Evolutionary conservation across 1,284 basidiomycete species (phyloP).

Genomic region (Austroboletus niveus): DNA sequence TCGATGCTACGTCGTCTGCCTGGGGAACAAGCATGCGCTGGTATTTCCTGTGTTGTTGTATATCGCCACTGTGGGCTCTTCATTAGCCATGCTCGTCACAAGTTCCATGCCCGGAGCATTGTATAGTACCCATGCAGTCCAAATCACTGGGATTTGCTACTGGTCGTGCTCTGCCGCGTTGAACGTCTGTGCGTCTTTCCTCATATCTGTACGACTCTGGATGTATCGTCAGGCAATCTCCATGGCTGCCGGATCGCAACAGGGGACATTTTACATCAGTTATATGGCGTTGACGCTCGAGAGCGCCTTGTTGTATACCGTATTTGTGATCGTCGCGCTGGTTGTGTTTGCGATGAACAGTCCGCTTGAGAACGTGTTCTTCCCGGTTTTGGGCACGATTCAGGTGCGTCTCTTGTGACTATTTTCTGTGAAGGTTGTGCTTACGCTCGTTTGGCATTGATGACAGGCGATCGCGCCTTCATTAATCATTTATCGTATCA

Average conservation of each 20-base stretch:
- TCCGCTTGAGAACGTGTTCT: constrained; percentile 15
- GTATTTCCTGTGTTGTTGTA: constrained; percentile 9
- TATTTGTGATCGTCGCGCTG: constrained; percentile 13
- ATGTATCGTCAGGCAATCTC: constrained; percentile 12
- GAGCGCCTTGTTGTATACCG: constrained; percentile 18
- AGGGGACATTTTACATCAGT: constrained; percentile 17
- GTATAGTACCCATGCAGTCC: constrained; percentile 12
- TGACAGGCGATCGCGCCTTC: neutral
- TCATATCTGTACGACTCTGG: constrained; percentile 18
- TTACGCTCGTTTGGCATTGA: too few relatives aligned
- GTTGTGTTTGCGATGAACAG: constrained; percentile 17
- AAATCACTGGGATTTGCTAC: constrained; percentile 13
- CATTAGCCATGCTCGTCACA: constrained; percentile 16
- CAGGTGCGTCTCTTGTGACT: constrained; percentile 11
- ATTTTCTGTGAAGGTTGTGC: too few relatives aligned
- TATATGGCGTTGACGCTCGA: constrained; percentile 20
- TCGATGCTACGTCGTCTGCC: neutral
- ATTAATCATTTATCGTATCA: constrained; percentile 22
- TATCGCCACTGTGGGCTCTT: constrained; percentile 14
- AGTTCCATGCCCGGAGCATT: constrained; percentile 5
- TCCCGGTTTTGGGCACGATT: constrained; percentile 19
- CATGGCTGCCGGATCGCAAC: constrained; percentile 6
- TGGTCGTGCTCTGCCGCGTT: constrained; percentile 17
- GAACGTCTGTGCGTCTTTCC: constrained; percentile 12
- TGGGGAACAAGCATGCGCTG: neutral